Conservation (phyloP, 2,329 filamentous ascomycete genomes). For the Aspergillus piperis region DNA sequence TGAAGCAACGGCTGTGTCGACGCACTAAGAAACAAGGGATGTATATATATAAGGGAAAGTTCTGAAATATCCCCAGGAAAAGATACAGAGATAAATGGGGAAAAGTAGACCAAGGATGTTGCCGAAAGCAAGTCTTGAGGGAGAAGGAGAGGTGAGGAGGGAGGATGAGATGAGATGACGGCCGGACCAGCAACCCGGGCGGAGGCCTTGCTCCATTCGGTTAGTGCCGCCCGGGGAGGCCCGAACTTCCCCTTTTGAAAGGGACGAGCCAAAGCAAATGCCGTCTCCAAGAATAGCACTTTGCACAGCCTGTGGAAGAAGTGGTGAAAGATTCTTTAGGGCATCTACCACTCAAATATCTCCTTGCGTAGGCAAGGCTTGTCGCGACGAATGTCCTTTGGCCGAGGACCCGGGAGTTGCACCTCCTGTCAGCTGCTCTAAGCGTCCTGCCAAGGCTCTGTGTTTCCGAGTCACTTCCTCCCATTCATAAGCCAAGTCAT, state of each 20-base stretch:
- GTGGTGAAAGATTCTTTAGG: not conserved
- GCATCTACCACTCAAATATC: not conserved
- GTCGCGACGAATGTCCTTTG: constrained; percentile 19
- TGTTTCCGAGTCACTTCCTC: constrained; percentile 87
- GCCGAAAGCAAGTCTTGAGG: too few relatives aligned
- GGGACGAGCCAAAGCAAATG: too few relatives aligned
- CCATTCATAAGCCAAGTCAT: constrained; percentile 65
- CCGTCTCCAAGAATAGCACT: not conserved
- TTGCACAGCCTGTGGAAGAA: not conserved
- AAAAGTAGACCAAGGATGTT: not conserved
- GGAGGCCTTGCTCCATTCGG: constrained; percentile 17
- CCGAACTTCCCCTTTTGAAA: constrained; percentile 11
- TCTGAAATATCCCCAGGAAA: not conserved
- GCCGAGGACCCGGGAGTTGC: constrained; percentile 17
- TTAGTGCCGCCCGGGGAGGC: constrained; percentile 15
- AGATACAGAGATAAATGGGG: not conserved
- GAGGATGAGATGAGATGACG: constrained; percentile 11
- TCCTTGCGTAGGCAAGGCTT: constrained; percentile 17
- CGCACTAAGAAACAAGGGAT: not conserved
- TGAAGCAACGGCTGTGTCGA: constrained; percentile 6
- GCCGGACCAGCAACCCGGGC: constrained; percentile 18
- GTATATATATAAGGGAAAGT: constrained; percentile 5
- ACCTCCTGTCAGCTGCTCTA: constrained; percentile 43
- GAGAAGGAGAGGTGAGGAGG: not conserved
- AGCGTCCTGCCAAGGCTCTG: constrained; percentile 74